These are phyloP conservation scores for Hypoxylon sp. DNA, from an alignment of 2,329 filamentous ascomycete genomes.

Conservation along the genomic window DNA sequence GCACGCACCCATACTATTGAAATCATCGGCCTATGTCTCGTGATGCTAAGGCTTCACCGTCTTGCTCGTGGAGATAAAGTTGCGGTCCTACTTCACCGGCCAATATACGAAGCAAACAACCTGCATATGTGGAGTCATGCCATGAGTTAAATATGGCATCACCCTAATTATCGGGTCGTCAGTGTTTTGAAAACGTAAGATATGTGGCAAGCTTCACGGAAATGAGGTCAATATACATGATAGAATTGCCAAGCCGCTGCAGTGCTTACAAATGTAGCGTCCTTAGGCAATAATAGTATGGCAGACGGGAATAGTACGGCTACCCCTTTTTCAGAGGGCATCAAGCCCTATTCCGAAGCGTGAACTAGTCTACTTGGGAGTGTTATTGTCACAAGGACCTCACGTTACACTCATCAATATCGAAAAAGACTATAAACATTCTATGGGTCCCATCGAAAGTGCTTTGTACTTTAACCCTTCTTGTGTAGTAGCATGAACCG, in stretches of 20 bases:
- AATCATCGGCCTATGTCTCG: constrained; percentile 19
- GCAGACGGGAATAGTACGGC: not conserved
- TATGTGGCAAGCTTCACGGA: constrained; percentile 1
- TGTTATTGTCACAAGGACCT: constrained; percentile 4
- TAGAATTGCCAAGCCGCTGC: not conserved
- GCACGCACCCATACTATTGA: constrained; percentile 18
- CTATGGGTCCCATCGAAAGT: constrained; percentile 24
- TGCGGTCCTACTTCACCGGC: constrained; percentile 1
- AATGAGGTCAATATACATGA: constrained; percentile 9
- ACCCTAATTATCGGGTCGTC: constrained; percentile 19
- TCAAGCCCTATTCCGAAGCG: constrained; percentile 2
- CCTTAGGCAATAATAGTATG: constrained; percentile 5
- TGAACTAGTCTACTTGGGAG: not conserved
- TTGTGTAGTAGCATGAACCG: constrained; percentile 33
- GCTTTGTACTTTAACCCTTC: constrained; percentile 26
- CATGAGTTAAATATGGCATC: constrained; percentile 25
- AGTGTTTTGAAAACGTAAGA: constrained; percentile 18
- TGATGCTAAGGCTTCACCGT: constrained; percentile 13
- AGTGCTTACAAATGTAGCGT: not conserved
- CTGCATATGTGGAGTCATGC: constrained; percentile 22
- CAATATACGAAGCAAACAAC: constrained; percentile 33
- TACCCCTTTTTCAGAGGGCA: constrained; percentile 6
- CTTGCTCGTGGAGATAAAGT: constrained; percentile 7
- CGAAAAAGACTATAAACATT: constrained; percentile 11
- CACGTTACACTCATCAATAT: constrained; percentile 28